Conservation (phyloP, 2,329 filamentous ascomycete species). For the Aspergillus texensis region DNA sequence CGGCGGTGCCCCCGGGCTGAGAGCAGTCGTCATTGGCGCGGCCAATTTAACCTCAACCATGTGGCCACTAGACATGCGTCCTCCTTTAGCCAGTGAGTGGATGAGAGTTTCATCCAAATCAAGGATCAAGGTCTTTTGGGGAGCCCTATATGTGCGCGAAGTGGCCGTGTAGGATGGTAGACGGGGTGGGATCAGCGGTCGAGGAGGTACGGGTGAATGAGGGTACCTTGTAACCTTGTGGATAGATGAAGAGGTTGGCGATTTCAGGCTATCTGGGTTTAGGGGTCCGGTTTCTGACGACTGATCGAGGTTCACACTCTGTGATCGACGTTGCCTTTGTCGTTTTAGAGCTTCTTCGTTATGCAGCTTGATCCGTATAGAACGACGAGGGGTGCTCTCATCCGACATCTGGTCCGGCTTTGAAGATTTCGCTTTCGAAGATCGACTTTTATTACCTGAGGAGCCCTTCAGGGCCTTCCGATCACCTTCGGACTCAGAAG, state of each 20-base stretch:
- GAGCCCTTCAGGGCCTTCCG: constrained; percentile 26
- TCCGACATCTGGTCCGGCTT: constrained; percentile 48
- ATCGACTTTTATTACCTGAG: constrained; percentile 27
- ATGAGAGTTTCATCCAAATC: constrained; percentile 97
- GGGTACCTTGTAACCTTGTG: constrained; percentile 82
- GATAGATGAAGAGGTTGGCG: constrained; percentile 78
- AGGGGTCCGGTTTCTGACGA: constrained; percentile 50
- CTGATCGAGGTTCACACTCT: constrained; percentile 33
- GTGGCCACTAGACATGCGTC: constrained; percentile 92
- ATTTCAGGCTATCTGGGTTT: constrained; percentile 81
- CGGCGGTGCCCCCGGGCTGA: constrained; percentile 57
- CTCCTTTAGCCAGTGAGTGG: constrained; percentile 96
- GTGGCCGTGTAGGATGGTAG: constrained; percentile 80
- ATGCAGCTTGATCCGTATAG: constrained; percentile 87
- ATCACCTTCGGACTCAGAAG: constrained; percentile 59
- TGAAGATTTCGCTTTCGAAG: constrained; percentile 30
- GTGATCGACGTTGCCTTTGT: constrained; percentile 55
- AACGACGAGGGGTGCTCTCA: constrained; percentile 71
- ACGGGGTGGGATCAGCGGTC: constrained; percentile 83
- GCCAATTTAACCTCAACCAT: constrained; percentile 94
- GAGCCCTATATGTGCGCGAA: constrained; percentile 48
- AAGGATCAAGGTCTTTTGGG: constrained; percentile 90
- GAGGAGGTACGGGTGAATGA: constrained; percentile 82
- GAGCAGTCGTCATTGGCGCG: constrained; percentile 42
- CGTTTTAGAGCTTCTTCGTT: constrained; percentile 75